Percentiles rank a stretch among this genome's conserved stretches.
Conservation (phyloP, 768 basidiomycete genomes). For the Boletus edulis region DNA sequence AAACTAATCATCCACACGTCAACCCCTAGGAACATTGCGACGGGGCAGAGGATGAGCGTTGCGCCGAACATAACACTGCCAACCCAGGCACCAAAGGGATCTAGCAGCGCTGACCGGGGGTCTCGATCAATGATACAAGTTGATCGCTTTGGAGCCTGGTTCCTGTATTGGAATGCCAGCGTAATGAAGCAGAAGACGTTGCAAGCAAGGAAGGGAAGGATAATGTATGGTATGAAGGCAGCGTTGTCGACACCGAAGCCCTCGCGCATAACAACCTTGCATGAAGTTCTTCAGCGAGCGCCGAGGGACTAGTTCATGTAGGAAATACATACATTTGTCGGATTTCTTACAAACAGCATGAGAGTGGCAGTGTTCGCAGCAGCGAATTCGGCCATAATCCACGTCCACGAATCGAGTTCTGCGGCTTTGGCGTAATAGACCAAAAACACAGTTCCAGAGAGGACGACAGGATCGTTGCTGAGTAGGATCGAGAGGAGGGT, state of each 20-base stretch:
- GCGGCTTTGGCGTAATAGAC: no score
- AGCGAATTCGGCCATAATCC: no score
- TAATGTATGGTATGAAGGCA: constrained; percentile 78
- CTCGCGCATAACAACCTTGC: constrained; percentile 74
- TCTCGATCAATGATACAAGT: constrained; percentile 37
- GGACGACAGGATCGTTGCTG: no score
- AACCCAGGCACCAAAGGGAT: constrained; percentile 71
- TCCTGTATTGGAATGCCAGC: constrained; percentile 57
- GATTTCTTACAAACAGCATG: no score
- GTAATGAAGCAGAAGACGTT: constrained; percentile 56
- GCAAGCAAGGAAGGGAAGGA: constrained; percentile 76
- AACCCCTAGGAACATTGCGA: constrained; percentile 72
- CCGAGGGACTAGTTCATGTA: no score
- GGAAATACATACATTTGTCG: no score
- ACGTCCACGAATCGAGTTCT: no score
- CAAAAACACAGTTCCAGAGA: no score
- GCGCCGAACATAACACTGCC: constrained; percentile 63
- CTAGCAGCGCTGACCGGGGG: constrained; percentile 64
- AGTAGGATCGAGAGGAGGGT: no score
- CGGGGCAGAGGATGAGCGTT: constrained; percentile 70
- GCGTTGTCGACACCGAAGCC: constrained; percentile 78
- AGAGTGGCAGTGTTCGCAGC: no score
- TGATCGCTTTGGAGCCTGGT: constrained; percentile 50
- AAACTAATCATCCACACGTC: constrained; percentile 85
- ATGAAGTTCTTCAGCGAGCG: not conserved